Evolutionary conservation across 2,329 filamentous ascomycete species (phyloP).

Genomic region (Beauveria pseudobassiana): DNA sequence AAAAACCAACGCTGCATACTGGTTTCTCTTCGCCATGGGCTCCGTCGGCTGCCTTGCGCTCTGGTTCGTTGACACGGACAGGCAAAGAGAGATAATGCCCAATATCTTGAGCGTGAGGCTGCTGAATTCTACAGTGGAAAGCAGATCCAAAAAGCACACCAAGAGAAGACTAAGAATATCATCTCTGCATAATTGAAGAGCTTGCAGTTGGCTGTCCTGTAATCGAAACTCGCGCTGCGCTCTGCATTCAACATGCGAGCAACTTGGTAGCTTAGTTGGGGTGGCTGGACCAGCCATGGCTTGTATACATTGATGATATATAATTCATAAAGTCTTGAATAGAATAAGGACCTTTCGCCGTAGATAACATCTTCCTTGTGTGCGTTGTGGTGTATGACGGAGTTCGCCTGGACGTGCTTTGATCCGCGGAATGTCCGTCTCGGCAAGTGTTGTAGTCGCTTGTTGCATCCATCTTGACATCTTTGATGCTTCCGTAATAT

Average conservation of each 20-base stretch:
- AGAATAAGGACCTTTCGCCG: too few species aligned
- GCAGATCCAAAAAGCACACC: slow-evolving; percentile 53
- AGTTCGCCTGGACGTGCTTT: slow-evolving; percentile 28
- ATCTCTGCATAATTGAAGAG: background rate
- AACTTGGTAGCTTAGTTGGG: background rate
- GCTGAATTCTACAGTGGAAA: slow-evolving; percentile 55
- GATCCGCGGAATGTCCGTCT: slow-evolving; percentile 28
- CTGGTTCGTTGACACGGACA: slow-evolving; percentile 17
- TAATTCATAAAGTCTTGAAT: too few species aligned
- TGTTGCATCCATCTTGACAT: too few species aligned
- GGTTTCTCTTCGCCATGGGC: slow-evolving; percentile 17
- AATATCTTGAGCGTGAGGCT: slow-evolving; percentile 32
- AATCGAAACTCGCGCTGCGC: background rate
- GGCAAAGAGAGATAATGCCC: slow-evolving; percentile 16
- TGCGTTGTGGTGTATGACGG: slow-evolving; percentile 21
- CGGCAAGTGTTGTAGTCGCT: too few species aligned
- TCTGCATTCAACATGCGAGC: slow-evolving; percentile 9
- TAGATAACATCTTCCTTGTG: background rate
- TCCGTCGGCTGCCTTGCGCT: slow-evolving; percentile 13
- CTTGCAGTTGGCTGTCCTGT: background rate
- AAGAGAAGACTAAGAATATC: slow-evolving; percentile 20
- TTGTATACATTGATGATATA: background rate
- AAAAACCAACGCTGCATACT: slow-evolving; percentile 14
- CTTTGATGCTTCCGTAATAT: too few species aligned
- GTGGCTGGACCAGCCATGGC: background rate